These are phyloP conservation scores for Elaeis oleifera DNA, from an alignment of 202 grass and related monocot species.

Conservation along the genomic window DNA sequence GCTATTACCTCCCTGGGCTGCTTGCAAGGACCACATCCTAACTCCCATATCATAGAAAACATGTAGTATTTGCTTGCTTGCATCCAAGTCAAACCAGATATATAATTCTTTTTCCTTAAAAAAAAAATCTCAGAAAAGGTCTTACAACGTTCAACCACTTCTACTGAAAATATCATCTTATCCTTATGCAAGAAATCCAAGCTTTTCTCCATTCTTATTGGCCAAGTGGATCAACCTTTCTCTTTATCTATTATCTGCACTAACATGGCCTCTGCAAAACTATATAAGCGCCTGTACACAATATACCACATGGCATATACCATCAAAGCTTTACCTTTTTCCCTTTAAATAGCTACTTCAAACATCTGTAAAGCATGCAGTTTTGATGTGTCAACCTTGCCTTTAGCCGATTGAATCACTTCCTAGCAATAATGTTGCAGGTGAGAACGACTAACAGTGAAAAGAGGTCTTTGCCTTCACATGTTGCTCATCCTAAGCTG, in stretches of 20 bases:
- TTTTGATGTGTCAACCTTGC: constrained; percentile 31
- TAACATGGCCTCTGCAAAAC: constrained; percentile 22
- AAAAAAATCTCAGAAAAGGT: no score
- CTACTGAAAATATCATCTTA: no score
- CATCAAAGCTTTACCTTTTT: no score
- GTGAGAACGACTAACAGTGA: constrained; percentile 58
- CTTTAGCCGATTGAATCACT: constrained; percentile 89
- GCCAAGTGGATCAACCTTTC: constrained; percentile 34
- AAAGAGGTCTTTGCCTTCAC: constrained; percentile 72
- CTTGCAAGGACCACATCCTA: not conserved
- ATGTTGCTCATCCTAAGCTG: constrained; percentile 77
- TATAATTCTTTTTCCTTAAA: no score
- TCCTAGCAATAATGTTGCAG: constrained; percentile 70
- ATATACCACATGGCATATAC: not conserved
- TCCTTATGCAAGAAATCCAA: constrained; percentile 24
- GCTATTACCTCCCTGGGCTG: constrained; percentile 30
- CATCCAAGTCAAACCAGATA: no score
- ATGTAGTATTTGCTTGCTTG: no score
- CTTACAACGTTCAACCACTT: no score
- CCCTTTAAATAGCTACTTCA: no score
- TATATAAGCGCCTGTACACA: constrained; percentile 16
- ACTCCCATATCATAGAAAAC: no score
- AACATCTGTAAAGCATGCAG: no score
- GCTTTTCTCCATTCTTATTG: not conserved
- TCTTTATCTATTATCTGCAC: constrained; percentile 66